phyloP scores from a whole-genome alignment of 345 rosid genomes.

The Hibiscus mutabilis region DNA sequence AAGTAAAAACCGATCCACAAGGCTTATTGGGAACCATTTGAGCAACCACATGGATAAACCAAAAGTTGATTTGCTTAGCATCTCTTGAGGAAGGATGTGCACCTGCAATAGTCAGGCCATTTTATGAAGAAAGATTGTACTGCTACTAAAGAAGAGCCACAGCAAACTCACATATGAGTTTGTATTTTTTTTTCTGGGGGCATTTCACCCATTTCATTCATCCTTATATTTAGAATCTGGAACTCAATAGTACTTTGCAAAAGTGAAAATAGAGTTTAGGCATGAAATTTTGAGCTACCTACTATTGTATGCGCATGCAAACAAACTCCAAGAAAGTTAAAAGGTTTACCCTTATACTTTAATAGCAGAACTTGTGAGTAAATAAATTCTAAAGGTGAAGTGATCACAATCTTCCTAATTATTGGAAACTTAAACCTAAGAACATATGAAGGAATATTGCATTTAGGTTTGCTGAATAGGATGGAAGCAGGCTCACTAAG shows the following conservation, averaged over 20 bases:
- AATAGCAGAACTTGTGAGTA: not conserved
- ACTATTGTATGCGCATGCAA: constrained; percentile 36
- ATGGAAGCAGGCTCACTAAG: constrained; percentile 40
- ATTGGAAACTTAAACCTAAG: not conserved
- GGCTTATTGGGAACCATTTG: constrained; percentile 62
- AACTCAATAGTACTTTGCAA: not conserved
- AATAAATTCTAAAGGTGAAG: not conserved
- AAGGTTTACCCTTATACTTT: not conserved
- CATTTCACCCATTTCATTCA: not conserved
- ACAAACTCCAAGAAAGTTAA: constrained; percentile 25
- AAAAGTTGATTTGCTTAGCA: constrained; percentile 75
- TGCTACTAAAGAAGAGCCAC: constrained; percentile 4
- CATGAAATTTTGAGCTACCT: constrained; percentile 10
- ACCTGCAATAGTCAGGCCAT: constrained; percentile 35
- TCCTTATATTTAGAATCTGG: not conserved
- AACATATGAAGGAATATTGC: not conserved
- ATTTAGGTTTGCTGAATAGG: not conserved
- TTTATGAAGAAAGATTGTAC: not conserved
- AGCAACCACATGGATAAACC: constrained; percentile 70
- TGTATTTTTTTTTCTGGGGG: not conserved
- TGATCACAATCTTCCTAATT: not conserved
- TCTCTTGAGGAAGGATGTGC: constrained; percentile 86
- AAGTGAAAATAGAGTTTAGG: not conserved
- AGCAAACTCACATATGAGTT: not conserved
- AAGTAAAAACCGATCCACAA: constrained; percentile 61